These are phyloP conservation scores for Paratrypanosoma confusum DNA, from an alignment of 208 protist species.

Conservation along the genomic window DNA sequence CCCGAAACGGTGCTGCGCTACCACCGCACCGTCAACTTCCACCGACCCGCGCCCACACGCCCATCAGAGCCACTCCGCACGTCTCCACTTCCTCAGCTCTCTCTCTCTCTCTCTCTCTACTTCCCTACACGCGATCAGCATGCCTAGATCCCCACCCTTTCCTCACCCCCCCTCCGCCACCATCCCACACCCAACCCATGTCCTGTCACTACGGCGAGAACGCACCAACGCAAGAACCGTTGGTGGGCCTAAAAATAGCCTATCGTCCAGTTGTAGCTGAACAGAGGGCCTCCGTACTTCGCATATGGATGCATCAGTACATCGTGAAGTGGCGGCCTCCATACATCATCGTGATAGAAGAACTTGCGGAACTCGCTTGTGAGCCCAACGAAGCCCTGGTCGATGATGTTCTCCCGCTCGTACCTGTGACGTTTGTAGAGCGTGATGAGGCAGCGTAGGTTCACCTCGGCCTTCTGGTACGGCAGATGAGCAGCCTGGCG, in stretches of 20 bases:
- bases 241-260: constrained; percentile 71
- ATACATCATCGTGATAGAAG: constrained; percentile 90
- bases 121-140: too few species aligned
- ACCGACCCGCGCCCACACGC: too few species aligned
- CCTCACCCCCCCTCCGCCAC: neutral
- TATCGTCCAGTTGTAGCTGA: constrained; percentile 87
- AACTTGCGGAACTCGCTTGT: constrained; percentile 87
- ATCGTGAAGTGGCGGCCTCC: constrained; percentile 76
- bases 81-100: too few species aligned
- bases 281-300: constrained; percentile 74
- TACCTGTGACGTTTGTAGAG: constrained; percentile 82
- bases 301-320: constrained; percentile 81
- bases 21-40: too few species aligned
- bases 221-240: neutral
- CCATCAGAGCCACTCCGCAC: too few species aligned
- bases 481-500: constrained; percentile 70
- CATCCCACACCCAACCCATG: neutral
- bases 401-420: constrained; percentile 81
- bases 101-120: too few species aligned
- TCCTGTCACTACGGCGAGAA: neutral
- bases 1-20: too few species aligned
- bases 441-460: constrained; percentile 65
- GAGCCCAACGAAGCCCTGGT: constrained; percentile 85
- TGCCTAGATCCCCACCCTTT: too few species aligned
- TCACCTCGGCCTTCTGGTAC: constrained; percentile 80